phyloP scores from a whole-genome alignment of 2,329 filamentous ascomycete species.

The Annulohypoxylon truncatum region DNA sequence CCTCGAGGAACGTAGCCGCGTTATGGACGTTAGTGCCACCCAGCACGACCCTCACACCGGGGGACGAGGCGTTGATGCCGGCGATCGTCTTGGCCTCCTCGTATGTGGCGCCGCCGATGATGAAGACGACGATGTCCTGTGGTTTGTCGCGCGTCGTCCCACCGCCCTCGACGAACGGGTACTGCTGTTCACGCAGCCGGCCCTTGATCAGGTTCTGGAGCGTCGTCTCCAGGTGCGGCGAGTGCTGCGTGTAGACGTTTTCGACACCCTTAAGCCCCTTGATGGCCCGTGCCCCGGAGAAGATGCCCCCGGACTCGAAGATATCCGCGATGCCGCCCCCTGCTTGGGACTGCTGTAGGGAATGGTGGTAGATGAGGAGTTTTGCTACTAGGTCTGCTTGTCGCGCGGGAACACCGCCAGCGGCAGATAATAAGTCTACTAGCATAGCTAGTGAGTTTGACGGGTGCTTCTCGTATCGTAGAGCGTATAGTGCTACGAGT shows the following conservation, averaged over 20 bases:
- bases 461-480: constrained; percentile 89
- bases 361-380: constrained; percentile 85
- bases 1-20: constrained; percentile 86
- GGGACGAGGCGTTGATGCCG: constrained; percentile 91
- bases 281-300: constrained; percentile 88
- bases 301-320: constrained; percentile 91
- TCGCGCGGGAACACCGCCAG: constrained; percentile 81
- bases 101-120: constrained; percentile 92
- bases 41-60: constrained; percentile 88
- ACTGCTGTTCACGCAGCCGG: constrained; percentile 83
- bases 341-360: constrained; percentile 81
- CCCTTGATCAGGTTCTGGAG: constrained; percentile 95
- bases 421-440: constrained; percentile 85
- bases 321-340: constrained; percentile 86
- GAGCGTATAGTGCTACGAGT: constrained; percentile 91
- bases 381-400: constrained; percentile 84
- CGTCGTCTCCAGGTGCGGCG: constrained; percentile 85
- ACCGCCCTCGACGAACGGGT: constrained; percentile 92
- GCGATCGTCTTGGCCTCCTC: constrained; percentile 97
- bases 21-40: constrained; percentile 92
- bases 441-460: constrained; percentile 86
- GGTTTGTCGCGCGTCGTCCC: constrained; percentile 92
- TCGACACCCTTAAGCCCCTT: constrained; percentile 97
- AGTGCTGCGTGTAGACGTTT: constrained; percentile 99
- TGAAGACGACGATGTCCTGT: constrained; percentile 95